A percentile compares a stretch with the other conserved stretches of the same genome.
Evolutionary conservation across 2,329 filamentous ascomycete genomes (phyloP).

Genomic region (Fusarium sp.): DNA sequence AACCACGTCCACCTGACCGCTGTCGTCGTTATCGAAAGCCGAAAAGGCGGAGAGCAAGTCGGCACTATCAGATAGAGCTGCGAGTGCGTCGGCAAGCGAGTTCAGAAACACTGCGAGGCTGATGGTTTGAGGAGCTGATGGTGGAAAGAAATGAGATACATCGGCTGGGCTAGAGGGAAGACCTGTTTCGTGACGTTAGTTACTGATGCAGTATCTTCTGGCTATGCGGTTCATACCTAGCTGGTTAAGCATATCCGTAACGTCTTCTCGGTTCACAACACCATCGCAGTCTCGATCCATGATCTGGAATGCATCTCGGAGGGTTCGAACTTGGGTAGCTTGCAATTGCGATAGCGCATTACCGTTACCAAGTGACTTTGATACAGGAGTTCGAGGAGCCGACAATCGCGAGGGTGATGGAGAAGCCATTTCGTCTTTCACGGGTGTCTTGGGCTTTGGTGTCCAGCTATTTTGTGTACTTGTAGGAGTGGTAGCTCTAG

Average conservation of each 20-base stretch:
- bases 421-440: conserved; percentile 35
- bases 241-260: conserved; percentile 87
- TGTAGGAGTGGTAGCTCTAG: conserved; percentile 56
- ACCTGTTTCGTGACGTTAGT: conserved; percentile 59
- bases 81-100: conserved; percentile 78
- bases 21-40: conserved; percentile 96
- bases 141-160: conserved; percentile 84
- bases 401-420: conserved; percentile 49
- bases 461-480: conserved; percentile 51
- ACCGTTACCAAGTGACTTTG: conserved; percentile 55
- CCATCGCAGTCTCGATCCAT: conserved; percentile 91
- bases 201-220: neutral
- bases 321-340: conserved; percentile 82
- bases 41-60: conserved; percentile 92
- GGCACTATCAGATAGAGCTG: conserved; percentile 77
- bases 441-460: conserved; percentile 48
- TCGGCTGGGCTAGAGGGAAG: conserved; percentile 78
- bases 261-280: conserved; percentile 81
- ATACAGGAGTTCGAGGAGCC: conserved; percentile 46
- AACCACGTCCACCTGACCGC: conserved; percentile 86
- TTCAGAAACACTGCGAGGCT: conserved; percentile 89
- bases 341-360: conserved; percentile 78
- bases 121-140: conserved; percentile 76
- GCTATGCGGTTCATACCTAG: conserved; percentile 66
- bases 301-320: conserved; percentile 94